Conservation (phyloP, 1,284 basidiomycete genomes). For the Singerocomus rubriflavus region DNA sequence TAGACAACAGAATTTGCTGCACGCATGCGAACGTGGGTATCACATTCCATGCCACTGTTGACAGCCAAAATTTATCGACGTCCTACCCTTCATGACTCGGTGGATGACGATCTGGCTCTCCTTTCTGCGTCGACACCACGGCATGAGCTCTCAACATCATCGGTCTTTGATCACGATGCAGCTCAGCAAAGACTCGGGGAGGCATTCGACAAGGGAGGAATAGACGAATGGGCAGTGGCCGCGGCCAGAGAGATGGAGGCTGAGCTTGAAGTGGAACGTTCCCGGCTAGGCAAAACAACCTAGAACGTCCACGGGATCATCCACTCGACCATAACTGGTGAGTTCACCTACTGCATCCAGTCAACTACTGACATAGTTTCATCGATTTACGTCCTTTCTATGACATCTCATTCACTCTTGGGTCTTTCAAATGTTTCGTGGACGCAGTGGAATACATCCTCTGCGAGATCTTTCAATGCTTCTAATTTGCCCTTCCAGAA, state of each 20-base stretch:
- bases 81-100: conserved; percentile 12
- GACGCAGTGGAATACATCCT: too few species aligned
- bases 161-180: conserved; percentile 32
- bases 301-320: too few species aligned
- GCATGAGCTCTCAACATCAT: not conserved
- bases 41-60: conserved; percentile 46
- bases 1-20: conserved; percentile 57
- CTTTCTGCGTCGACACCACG: not conserved
- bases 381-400: too few species aligned
- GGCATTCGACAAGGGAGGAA: conserved; percentile 56
- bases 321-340: too few species aligned
- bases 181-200: conserved; percentile 48
- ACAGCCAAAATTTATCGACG: conserved; percentile 49
- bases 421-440: too few species aligned
- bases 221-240: conserved; percentile 49
- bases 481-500: too few species aligned
- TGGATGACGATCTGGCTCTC: conserved; percentile 1
- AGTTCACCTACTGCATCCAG: too few species aligned
- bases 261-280: conserved; percentile 47
- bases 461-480: too few species aligned
- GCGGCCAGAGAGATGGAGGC: conserved; percentile 52
- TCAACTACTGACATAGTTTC: too few species aligned
- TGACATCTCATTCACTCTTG: too few species aligned
- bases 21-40: conserved; percentile 46
- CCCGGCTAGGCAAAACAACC: not conserved